phyloP scores from a whole-genome alignment of 495 filamentous ascomycete genomes.

The Trichoderma orchidacearum region DNA sequence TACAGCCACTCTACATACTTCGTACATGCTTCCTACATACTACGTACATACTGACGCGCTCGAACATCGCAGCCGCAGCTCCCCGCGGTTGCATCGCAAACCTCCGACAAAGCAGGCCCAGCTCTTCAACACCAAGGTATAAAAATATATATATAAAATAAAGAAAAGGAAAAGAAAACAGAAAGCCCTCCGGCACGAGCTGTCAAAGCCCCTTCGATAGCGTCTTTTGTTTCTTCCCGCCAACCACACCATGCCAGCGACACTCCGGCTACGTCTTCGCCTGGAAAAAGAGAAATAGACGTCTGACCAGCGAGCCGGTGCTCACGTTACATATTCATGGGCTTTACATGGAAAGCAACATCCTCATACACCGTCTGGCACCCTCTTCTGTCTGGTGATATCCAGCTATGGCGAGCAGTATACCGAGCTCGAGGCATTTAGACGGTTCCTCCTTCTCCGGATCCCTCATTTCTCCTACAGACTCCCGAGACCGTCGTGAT shows the following conservation, averaged over 20 bases:
- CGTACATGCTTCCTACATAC: not conserved
- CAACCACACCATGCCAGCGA: not conserved
- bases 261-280: not conserved
- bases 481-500: slow-evolving; percentile 34
- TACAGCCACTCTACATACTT: too few relatives aligned
- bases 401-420: not conserved
- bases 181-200: not conserved
- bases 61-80: not conserved
- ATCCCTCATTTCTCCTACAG: slow-evolving; percentile 9
- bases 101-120: not conserved
- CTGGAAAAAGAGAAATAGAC: not conserved
- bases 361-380: too few relatives aligned
- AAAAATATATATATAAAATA: too few relatives aligned
- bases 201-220: not conserved
- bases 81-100: not conserved
- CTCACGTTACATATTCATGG: too few relatives aligned
- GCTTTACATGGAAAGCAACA: too few relatives aligned
- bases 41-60: not conserved
- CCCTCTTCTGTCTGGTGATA: too few relatives aligned
- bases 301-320: not conserved
- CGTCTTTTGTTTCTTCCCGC: not conserved
- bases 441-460: slow-evolving; percentile 1
- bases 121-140: too few relatives aligned
- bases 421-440: not conserved
- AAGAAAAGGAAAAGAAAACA: too few relatives aligned